Evolutionary conservation across 2,329 filamentous ascomycete species (phyloP), one percentile per base, ranked within the genome.

Genomic region (Trichoderma harzianum): DNA sequence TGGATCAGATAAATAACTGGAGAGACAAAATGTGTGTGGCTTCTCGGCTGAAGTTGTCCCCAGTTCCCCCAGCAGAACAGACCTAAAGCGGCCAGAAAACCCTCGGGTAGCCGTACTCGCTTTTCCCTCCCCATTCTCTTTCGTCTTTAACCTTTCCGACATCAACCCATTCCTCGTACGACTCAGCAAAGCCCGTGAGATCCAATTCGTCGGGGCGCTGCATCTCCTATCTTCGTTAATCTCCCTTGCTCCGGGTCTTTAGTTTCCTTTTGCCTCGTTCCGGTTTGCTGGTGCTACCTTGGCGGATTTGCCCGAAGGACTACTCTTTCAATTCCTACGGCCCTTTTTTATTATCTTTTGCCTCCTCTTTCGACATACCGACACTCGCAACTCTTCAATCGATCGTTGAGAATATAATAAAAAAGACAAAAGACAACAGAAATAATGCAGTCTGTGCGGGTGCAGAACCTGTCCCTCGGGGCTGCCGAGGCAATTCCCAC

Each of bases 401-500:
- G 47, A 21, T 21, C 30, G 14, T 61, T 32, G 12, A 51, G 26
- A 58, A n/a, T 10, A 58, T 7, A 61, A 28, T 3, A 3, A 39
- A 51, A 28, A 28, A 24, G 11, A 39, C 43, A 16, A 43, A 39
- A n/a, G 24, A 14, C n/a, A 21, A n/a, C 57, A 47, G 64, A 36
- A 36, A 72, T 71, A 63, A 67, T 73, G 72, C 43, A 63, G 43
- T 66, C 72, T 53, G 55, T 71, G 32, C 72, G 34, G 39, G 53
- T 63, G 58, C 72, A 71, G 39, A 58, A 62, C 34, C 62, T 73
- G 57, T 43, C 68, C 34, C 60, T 65, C 39, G 62, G 84, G 32
- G 78, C 81, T 39, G 75, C 81, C 67, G 80, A 82, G 75, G 83
- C 82, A 77, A 80, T 84, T 43, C 83, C 85, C 24, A 80, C 84